Base-by-base conservation (phyloP, 2,329 filamentous ascomycete genomes). In the Botrytis byssoidea region DNA sequence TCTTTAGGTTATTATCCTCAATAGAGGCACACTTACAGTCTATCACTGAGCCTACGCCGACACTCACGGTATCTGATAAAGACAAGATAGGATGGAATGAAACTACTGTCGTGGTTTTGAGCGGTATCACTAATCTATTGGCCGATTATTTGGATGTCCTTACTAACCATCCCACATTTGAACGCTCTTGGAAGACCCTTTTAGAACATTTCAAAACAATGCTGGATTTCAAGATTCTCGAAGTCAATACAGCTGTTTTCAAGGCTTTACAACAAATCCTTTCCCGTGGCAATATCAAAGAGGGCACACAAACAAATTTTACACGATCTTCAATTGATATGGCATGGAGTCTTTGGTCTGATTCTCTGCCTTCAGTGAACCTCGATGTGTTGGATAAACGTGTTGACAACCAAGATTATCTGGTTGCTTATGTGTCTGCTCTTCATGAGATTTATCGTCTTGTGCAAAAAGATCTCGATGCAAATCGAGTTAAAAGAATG, bases 351-450 rank as follows among this genome's bases (percentile, higher is more conserved):
- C 82, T 94, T 7, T 95, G 92, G 92, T 88, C 88, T 25, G 85
- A 88, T 57, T 88, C 88, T 2, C 85, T 92, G n/a, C 90, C 91
- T 0, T 83, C 86, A 4, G 82, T 85, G 1, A 83, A 83, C 46
- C 77, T 83, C 48, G 80, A 82, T 20, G 79, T 82, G 29, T 79
- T 83, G 22, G 83, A 86, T 57, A 80, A 84, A 68, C 86, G 85
- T 68, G 82, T 85, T 0, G 83, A 92, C 75, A 97, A 96, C 77
- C 93, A 97, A 80, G 91, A 91, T 73, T 94, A 93, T 18, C 88
- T 95, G n/a, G 84, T 93, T 44, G 92, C 94, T n/a, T 98, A 97
- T 83, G 88, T 96, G 1, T 87, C 90, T 35, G 88, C 92, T 1
- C 88, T 96, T 59, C 86, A 90, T 73, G 91, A 96, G 77, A 86